Base-by-base conservation (phyloP, 306 rosid species). In the Cucumis cinereus region DNA sequence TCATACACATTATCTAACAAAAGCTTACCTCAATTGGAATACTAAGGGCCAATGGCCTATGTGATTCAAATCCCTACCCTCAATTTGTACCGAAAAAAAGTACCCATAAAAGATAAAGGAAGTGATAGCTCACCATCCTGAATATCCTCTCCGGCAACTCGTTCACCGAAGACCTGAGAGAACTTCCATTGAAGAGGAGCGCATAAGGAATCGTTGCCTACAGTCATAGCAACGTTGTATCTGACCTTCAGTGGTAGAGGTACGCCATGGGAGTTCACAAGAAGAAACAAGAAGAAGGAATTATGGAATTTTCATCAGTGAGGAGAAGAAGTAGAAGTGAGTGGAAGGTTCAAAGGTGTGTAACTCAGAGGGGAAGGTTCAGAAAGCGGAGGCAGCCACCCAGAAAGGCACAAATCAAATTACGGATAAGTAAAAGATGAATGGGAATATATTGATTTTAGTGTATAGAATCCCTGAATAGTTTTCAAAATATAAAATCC, bases 131-230 rank as follows among this genome's bases (percentile, higher is more conserved):
- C 66, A 86, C 88, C 86, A 30, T 86, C 86, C 59, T 80, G 83
- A 63, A 86, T 79, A 6, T 82, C 86, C 23, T 86, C 88, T 11
- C 82, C 87, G 22, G 82, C 79, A 78, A 81, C 77, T 76, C 83
- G 79, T 77, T 84, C 86, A 70, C 90, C 90, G 75, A 84, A 84
- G 9, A 80, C 88, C 82, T 84, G 86, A 59, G 88, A 86, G 78
- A 86, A 84, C 54, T 82, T 86, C 88, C 86, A 86, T 15, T 82
- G 70, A 26, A 62, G 63, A 47, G 84, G 75, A 41, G 83, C 47
- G 19, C 50, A 72, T 13, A 47, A 50, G 4, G 76, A 78, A 55
- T 54, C 79, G 33, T 85, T 62, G 79, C 77, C 75, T 60, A 76
- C 73, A 84, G 82, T 73, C 90, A 84, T 82, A 74, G 59, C 67